phyloP scores from a whole-genome alignment of 2,329 filamentous ascomycete genomes.

The Amphichorda felina region DNA sequence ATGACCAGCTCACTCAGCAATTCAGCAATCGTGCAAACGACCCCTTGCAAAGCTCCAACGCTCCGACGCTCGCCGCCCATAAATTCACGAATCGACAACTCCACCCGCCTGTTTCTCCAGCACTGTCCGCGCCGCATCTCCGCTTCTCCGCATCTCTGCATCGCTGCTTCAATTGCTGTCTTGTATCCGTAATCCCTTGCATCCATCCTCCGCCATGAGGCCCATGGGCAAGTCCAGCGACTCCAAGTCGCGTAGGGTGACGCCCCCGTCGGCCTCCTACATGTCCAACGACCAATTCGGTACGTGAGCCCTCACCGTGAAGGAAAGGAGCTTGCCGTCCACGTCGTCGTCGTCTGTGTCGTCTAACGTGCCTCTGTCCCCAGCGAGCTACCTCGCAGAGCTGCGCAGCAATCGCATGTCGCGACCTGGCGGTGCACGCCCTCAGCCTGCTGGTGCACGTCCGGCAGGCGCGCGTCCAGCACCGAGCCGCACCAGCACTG shows the following conservation, averaged over 20 bases:
- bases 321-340: not conserved
- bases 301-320: conserved; percentile 17
- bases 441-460: conserved; percentile 33
- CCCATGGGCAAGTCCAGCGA: conserved; percentile 19
- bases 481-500: conserved; percentile 16
- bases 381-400: conserved; percentile 60
- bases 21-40: too few relatives aligned
- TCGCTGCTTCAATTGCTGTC: too few relatives aligned
- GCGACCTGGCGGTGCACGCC: conserved; percentile 60
- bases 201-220: conserved; percentile 7
- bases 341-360: conserved; percentile 1
- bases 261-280: conserved; percentile 49
- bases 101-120: too few relatives aligned
- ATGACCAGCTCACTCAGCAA: too few relatives aligned
- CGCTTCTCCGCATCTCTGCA: too few relatives aligned
- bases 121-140: too few relatives aligned
- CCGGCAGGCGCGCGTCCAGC: conserved; percentile 17
- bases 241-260: conserved; percentile 36
- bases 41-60: too few relatives aligned
- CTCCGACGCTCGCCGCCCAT: too few relatives aligned
- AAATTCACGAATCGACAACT: too few relatives aligned
- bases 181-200: too few relatives aligned
- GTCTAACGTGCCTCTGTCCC: conserved; percentile 6
- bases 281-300: conserved; percentile 59
- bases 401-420: conserved; percentile 56